Evolutionary conservation across 2,329 filamentous ascomycete genomes (phyloP).

Genomic region (Endoconidiophora polonica): DNA sequence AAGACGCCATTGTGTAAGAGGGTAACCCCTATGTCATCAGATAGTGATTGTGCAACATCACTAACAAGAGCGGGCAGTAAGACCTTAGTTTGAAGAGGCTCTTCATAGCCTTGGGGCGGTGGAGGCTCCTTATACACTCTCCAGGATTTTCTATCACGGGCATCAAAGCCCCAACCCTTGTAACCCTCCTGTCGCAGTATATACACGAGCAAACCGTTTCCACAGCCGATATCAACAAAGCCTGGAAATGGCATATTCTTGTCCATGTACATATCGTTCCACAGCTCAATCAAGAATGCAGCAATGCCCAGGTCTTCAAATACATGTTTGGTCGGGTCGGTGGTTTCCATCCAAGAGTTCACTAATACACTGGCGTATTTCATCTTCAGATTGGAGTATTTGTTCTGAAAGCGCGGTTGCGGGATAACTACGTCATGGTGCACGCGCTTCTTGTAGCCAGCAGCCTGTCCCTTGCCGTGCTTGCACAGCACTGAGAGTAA

Average conservation of each 20-base stretch:
- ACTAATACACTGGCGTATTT: conserved; percentile 60
- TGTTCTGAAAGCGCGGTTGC: conserved; percentile 62
- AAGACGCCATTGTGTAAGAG: conserved; percentile 47
- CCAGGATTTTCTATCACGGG: conserved; percentile 75
- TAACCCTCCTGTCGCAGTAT: conserved; percentile 71
- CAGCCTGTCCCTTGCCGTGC: conserved; percentile 47
- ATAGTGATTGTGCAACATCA: conserved; percentile 10
- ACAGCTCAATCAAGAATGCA: conserved; percentile 82
- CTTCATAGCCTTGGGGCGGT: conserved; percentile 12
- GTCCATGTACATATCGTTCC: conserved; percentile 61
- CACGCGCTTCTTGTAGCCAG: conserved; percentile 64
- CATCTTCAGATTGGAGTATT: conserved; percentile 63
- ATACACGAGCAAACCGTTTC: conserved; percentile 79
- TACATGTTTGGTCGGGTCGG: conserved; percentile 79
- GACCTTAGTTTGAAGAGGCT: conserved; percentile 27
- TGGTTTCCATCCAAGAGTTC: conserved; percentile 66
- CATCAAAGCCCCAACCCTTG: conserved; percentile 79
- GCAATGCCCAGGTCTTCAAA: conserved; percentile 89
- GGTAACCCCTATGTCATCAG: conserved; percentile 8
- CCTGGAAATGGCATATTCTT: conserved; percentile 46
- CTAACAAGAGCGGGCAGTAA: conserved; percentile 30
- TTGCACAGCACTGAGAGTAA: conserved; percentile 55
- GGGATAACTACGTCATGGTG: conserved; percentile 70
- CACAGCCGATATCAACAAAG: conserved; percentile 92
- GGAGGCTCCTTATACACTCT: conserved; percentile 38